phyloP scores from a whole-genome alignment of 2,329 filamentous ascomycete genomes.

The Ophiosphaerella narmari region DNA sequence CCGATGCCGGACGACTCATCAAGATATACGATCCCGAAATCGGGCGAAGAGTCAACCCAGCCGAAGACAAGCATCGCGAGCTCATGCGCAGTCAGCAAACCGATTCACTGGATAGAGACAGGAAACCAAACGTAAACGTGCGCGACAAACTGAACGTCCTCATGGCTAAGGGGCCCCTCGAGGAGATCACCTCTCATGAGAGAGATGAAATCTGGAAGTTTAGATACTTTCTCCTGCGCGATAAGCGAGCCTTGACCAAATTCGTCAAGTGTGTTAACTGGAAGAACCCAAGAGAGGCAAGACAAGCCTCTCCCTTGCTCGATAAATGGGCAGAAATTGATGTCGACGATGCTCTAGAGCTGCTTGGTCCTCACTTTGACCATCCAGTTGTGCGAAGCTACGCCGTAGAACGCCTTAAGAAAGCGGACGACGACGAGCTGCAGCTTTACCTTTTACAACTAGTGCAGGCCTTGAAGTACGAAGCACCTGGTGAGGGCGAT shows the following conservation, averaged over 20 bases:
- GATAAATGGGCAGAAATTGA: constrained; percentile 96
- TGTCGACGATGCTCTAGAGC: constrained; percentile 91
- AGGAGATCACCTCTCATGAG: constrained; percentile 84
- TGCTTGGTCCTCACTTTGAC: constrained; percentile 90
- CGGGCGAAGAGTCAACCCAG: constrained; percentile 86
- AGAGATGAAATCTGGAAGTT: constrained; percentile 98
- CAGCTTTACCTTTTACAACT: constrained; percentile 90
- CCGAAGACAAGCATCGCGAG: constrained; percentile 90
- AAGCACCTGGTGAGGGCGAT: constrained; percentile 62
- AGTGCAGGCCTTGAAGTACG: constrained; percentile 86
- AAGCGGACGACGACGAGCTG: constrained; percentile 90
- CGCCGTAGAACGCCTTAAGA: constrained; percentile 87
- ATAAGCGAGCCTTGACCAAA: constrained; percentile 87
- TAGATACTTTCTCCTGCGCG: constrained; percentile 87
- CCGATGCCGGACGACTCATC: constrained; percentile 67
- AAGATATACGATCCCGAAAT: constrained; percentile 93
- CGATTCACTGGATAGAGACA: constrained; percentile 89
- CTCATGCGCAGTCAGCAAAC: constrained; percentile 91
- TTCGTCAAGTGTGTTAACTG: constrained; percentile 98
- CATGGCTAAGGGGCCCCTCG: constrained; percentile 89
- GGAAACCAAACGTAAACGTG: constrained; percentile 95
- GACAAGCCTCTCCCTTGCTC: constrained; percentile 87
- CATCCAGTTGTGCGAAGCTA: constrained; percentile 88
- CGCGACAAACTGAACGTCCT: constrained; percentile 91
- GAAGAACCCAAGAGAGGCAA: constrained; percentile 81